Evolutionary conservation across 2,329 filamentous ascomycete species (phyloP).

Genomic region (Myriangium duriaei): DNA sequence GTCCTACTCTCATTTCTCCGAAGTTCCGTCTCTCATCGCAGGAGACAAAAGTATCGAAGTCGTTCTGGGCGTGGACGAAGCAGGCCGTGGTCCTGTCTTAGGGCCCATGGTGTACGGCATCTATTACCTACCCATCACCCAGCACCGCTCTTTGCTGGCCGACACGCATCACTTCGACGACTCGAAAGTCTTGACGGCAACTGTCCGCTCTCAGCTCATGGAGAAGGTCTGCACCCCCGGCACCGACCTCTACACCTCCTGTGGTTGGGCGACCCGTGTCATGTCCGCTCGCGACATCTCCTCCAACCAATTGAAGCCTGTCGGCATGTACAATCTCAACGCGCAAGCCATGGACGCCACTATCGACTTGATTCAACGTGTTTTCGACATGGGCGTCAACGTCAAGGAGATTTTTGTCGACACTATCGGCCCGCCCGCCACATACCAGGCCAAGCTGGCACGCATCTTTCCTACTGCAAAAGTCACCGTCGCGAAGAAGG

Average conservation of each 20-base stretch:
- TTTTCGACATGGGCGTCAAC: constrained; percentile 67
- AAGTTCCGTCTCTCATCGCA: constrained; percentile 28
- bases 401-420: constrained; percentile 87
- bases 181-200: constrained; percentile 77
- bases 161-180: constrained; percentile 80
- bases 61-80: constrained; percentile 83
- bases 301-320: constrained; percentile 59
- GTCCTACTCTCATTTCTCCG: constrained; percentile 37
- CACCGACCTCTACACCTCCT: constrained; percentile 46
- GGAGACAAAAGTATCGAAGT: constrained; percentile 45
- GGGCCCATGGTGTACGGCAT: constrained; percentile 55
- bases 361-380: constrained; percentile 63
- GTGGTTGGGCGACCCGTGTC: constrained; percentile 72
- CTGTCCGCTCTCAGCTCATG: constrained; percentile 64
- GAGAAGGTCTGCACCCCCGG: constrained; percentile 54
- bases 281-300: constrained; percentile 77
- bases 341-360: constrained; percentile 92
- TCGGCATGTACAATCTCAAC: constrained; percentile 71
- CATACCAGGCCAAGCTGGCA: constrained; percentile 77
- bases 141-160: constrained; percentile 61
- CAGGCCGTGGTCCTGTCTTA: constrained; percentile 84
- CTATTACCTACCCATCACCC: constrained; percentile 57
- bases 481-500: constrained; percentile 53
- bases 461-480: constrained; percentile 60
- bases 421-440: constrained; percentile 71